Percentiles rank a stretch among this genome's conserved stretches.
These are phyloP conservation scores for Panus rudis DNA, from an alignment of 768 basidiomycete species.

Conservation along the genomic window DNA sequence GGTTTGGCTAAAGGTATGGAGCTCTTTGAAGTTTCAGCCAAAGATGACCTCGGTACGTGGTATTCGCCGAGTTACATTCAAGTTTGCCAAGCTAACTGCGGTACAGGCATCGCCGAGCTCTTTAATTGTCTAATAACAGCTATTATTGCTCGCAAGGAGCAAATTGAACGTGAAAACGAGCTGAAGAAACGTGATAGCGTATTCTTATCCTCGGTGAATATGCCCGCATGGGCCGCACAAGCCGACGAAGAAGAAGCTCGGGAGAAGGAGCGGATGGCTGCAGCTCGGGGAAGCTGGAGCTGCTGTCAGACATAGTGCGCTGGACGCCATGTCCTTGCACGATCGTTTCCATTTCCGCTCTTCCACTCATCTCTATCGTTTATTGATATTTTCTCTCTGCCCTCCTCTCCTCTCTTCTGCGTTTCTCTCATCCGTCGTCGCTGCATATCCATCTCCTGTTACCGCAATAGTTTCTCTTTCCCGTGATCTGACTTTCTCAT, in stretches of 20 bases:
- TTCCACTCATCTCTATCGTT: slow-evolving; percentile 4
- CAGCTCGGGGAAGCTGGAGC: slow-evolving; percentile 46
- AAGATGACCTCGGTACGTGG: slow-evolving; percentile 71
- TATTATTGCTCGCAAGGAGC: slow-evolving; percentile 72
- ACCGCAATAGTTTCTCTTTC: slow-evolving; percentile 13
- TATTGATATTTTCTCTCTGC: slow-evolving; percentile 14
- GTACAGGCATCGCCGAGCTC: slow-evolving; percentile 67
- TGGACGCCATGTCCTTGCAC: slow-evolving; percentile 7
- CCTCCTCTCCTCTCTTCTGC: slow-evolving; percentile 1
- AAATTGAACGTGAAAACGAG: slow-evolving; percentile 77
- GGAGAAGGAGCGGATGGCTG: slow-evolving; percentile 37
- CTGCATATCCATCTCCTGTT: slow-evolving; percentile 10
- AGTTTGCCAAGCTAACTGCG: background rate
- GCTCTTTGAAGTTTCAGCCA: slow-evolving; percentile 87
- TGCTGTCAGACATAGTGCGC: slow-evolving; percentile 50
- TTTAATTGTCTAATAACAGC: slow-evolving; percentile 75
- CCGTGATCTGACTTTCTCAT: slow-evolving; percentile 2
- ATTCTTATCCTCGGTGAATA: slow-evolving; percentile 52
- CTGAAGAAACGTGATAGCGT: slow-evolving; percentile 80
- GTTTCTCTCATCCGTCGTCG: slow-evolving; percentile 4
- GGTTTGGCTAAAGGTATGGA: slow-evolving; percentile 79
- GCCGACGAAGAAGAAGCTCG: slow-evolving; percentile 75
- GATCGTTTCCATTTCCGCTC: slow-evolving; percentile 1
- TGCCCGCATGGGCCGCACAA: slow-evolving; percentile 73
- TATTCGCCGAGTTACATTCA: slow-evolving; percentile 3